Base-by-base conservation (phyloP, 2,329 filamentous ascomycete genomes). In the Ceratocystis cubensis region DNA sequence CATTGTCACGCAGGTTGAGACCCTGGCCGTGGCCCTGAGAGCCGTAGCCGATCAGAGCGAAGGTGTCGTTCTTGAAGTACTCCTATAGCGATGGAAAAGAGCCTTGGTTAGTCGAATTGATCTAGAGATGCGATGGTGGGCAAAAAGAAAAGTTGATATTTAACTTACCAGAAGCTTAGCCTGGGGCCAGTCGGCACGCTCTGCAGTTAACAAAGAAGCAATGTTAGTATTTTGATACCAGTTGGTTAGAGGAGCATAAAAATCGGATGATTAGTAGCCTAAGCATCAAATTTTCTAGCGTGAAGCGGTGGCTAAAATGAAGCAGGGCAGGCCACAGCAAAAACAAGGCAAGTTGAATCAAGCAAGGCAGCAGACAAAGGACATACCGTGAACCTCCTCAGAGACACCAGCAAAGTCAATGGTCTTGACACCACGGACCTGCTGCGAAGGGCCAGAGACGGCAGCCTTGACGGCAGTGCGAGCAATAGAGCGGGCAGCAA, bases 1-100 rank as follows among this genome's bases (percentile, higher is more conserved):
- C 94, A 82, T 99, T 96, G 86, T 99, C 94, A 80, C 94, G 93
- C 77, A 99, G 89, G 86, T 99, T 99, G 71, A 99, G 90, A 78
- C 94, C 95, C 83, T 99, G 94, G 73, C 94, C 94, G 84, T 99
- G 94, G 74, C 94, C 94, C 82, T 96, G 92, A 71, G 92, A 96
- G 75, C 83, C 94, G 81, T 99, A 99, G 78, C 94, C 94, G 79
- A 99, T 99, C 76, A 99, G 88, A 76, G 94, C 94, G 74, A 99
- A 90, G 72, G 93, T 97, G 80, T 99, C 94, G 81, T 99, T 86
- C 86, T 97, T 97, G 89, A 99, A 99, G 88, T 93, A 99, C 71
- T 97, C 91, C 89, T 96, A 72, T 45, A 33, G 28, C 50, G 50
- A 20, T 22, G 48, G 53, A 15, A 65, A 46, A 41, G 10, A 37